Evolutionary conservation across 2,329 filamentous ascomycete genomes (phyloP).

Genomic region (Cordyceps pruinosa): DNA sequence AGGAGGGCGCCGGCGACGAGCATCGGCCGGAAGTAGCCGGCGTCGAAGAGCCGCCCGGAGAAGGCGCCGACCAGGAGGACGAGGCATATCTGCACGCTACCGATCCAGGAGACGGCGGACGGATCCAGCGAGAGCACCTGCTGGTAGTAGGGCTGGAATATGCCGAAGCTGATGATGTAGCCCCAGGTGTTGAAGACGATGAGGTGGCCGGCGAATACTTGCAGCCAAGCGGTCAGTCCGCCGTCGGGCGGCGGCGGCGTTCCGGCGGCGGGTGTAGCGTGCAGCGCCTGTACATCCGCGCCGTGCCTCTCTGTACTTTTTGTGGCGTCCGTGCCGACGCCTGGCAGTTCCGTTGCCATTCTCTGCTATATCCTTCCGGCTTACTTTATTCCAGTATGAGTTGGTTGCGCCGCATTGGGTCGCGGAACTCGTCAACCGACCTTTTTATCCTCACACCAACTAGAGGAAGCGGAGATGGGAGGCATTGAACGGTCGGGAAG

Average conservation of each 20-base stretch:
- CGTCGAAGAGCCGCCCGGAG: slow-evolving; percentile 35
- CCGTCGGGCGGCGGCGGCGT: slow-evolving; percentile 27
- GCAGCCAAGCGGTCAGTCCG: slow-evolving; percentile 30
- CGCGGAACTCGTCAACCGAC: background rate
- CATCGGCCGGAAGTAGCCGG: slow-evolving; percentile 31
- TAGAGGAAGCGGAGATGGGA: background rate
- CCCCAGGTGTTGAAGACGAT: slow-evolving; percentile 34
- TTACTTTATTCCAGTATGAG: background rate
- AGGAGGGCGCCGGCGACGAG: slow-evolving; percentile 32
- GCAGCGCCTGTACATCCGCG: background rate
- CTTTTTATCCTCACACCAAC: background rate
- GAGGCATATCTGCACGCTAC: slow-evolving; percentile 39
- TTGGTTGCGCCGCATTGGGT: background rate
- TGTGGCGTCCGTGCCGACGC: background rate
- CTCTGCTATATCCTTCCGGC: background rate
- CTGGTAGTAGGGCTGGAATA: slow-evolving; percentile 34
- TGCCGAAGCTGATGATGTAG: slow-evolving; percentile 29
- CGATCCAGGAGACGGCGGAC: slow-evolving; percentile 41
- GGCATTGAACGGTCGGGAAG: background rate
- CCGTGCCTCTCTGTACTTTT: background rate
- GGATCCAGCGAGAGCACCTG: slow-evolving; percentile 24
- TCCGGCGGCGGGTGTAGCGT: background rate
- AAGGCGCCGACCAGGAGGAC: slow-evolving; percentile 34
- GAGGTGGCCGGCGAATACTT: slow-evolving; percentile 32
- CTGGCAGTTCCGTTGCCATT: background rate